Conservation (phyloP, 2,329 filamentous ascomycete species). For the Botrytis medusae region DNA sequence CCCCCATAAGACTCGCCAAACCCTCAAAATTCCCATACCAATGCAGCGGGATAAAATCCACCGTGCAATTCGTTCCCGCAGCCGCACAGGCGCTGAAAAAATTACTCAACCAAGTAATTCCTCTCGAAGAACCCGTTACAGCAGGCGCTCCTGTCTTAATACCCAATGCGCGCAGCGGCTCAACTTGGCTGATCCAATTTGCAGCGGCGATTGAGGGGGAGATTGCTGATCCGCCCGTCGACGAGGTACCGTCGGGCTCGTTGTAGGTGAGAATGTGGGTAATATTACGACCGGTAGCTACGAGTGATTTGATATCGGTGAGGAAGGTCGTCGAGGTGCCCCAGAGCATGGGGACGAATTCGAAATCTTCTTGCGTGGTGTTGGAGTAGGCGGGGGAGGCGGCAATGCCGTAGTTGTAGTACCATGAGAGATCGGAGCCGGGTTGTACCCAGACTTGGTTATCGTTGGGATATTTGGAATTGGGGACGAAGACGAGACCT, state of each 20-base stretch:
- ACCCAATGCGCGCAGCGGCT: slow-evolving; percentile 64
- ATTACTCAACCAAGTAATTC: slow-evolving; percentile 65
- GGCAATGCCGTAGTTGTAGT: slow-evolving; percentile 72
- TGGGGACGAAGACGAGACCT: slow-evolving; percentile 68
- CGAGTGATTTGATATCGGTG: slow-evolving; percentile 54
- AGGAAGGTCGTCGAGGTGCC: slow-evolving; percentile 64
- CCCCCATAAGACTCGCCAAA: slow-evolving; percentile 41
- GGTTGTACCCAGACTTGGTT: slow-evolving; percentile 62
- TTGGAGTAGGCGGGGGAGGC: slow-evolving; percentile 55
- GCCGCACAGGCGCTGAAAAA: slow-evolving; percentile 65
- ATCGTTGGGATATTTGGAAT: slow-evolving; percentile 55
- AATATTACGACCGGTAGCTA: slow-evolving; percentile 58
- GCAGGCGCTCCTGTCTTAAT: slow-evolving; percentile 70
- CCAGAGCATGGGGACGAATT: slow-evolving; percentile 84
- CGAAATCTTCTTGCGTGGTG: slow-evolving; percentile 55
- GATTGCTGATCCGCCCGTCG: slow-evolving; percentile 57
- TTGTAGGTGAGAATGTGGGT: slow-evolving; percentile 74
- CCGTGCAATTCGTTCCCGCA: slow-evolving; percentile 54
- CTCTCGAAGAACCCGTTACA: slow-evolving; percentile 60
- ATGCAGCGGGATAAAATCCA: slow-evolving; percentile 63
- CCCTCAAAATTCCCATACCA: slow-evolving; percentile 62
- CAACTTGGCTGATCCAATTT: slow-evolving; percentile 69
- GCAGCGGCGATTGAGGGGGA: slow-evolving; percentile 59
- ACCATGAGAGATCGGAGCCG: slow-evolving; percentile 69
- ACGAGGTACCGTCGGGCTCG: slow-evolving; percentile 64